Conservation (phyloP, 2,329 filamentous ascomycete genomes). For the Neocatenulostroma microsporum region DNA sequence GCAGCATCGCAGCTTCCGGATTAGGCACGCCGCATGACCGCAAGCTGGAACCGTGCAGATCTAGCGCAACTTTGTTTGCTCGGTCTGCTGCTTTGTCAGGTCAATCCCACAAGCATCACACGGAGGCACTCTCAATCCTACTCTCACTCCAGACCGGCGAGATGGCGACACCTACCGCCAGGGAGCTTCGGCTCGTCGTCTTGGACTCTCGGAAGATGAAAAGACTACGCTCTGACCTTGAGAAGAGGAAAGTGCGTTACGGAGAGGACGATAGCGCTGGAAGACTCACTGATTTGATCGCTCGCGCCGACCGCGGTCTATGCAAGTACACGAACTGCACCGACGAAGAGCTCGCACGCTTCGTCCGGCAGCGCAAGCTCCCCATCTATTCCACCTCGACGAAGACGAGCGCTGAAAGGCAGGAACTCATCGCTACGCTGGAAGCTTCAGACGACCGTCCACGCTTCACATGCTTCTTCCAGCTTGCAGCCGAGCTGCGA, state of each 20-base stretch:
- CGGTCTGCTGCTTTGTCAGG: no score
- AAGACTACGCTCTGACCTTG: no score
- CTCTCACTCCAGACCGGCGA: no score
- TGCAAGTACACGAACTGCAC: background rate
- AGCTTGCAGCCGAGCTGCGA: background rate
- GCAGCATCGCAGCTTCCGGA: no score
- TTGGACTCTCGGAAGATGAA: no score
- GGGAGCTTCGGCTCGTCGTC: no score
- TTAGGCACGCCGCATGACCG: no score
- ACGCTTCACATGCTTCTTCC: background rate
- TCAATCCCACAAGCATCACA: no score
- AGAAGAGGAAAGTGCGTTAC: background rate
- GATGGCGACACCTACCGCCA: no score
- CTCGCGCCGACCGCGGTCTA: background rate
- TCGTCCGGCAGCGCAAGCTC: background rate
- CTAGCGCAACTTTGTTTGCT: no score
- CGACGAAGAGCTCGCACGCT: background rate
- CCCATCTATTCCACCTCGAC: background rate
- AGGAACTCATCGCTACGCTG: background rate
- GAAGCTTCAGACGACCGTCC: background rate
- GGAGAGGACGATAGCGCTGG: background rate
- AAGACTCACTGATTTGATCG: background rate
- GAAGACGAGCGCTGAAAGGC: background rate
- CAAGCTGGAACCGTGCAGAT: no score
- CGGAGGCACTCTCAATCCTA: no score